Evolutionary conservation across 768 basidiomycete species (phyloP).

Genomic region (Fibroporia radiculosa): DNA sequence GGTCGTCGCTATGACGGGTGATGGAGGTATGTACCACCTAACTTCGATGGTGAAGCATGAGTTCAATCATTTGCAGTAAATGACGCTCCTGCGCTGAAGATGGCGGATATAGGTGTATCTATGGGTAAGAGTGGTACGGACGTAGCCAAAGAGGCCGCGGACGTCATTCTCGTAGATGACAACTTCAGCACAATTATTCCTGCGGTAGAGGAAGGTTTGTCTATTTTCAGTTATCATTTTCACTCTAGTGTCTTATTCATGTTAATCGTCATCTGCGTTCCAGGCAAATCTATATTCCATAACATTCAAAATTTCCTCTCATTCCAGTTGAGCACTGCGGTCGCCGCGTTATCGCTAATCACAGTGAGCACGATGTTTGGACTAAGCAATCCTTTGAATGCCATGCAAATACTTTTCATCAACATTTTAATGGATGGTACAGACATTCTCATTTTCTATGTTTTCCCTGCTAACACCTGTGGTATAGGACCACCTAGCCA

Average conservation of each 20-base stretch:
- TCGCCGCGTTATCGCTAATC: slow-evolving; percentile 90
- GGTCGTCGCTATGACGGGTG: slow-evolving; percentile 96
- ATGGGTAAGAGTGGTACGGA: slow-evolving; percentile 99
- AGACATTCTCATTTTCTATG: slow-evolving; percentile 14
- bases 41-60: too few species aligned
- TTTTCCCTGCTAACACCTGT: neutral
- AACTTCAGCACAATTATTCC: slow-evolving; percentile 93
- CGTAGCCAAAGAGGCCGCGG: slow-evolving; percentile 96
- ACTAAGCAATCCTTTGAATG: slow-evolving; percentile 87
- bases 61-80: slow-evolving; percentile 49
- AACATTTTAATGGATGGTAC: slow-evolving; percentile 97
- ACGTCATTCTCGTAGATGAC: slow-evolving; percentile 95
- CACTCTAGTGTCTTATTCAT: neutral
- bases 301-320: slow-evolving; percentile 98
- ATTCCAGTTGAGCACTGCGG: slow-evolving; percentile 97
- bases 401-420: slow-evolving; percentile 99
- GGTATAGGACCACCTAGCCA: slow-evolving; percentile 77
- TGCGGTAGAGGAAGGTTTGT: slow-evolving; percentile 84
- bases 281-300: slow-evolving; percentile 96
- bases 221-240: neutral
- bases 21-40: slow-evolving; percentile 69
- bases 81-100: slow-evolving; percentile 93
- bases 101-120: slow-evolving; percentile 96
- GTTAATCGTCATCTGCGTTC: neutral
- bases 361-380: slow-evolving; percentile 88